A percentile compares a stretch with the other conserved stretches of the same genome.
These are phyloP conservation scores for Malassezia japonica DNA, from an alignment of 1,284 basidiomycete genomes.

Conservation along the genomic window DNA sequence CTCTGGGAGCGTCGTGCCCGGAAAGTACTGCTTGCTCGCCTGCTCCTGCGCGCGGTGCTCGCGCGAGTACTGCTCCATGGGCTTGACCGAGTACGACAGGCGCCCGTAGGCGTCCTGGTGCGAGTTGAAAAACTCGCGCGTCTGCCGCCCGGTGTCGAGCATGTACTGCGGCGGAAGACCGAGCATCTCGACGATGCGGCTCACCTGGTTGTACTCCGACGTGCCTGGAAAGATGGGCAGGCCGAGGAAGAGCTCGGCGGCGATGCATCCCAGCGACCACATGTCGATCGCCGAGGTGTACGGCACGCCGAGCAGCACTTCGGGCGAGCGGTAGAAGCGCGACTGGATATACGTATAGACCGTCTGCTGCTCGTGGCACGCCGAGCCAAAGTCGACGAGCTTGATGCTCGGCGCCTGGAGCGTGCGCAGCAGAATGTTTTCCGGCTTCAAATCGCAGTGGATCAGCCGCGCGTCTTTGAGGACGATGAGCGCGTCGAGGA, in stretches of 20 bases:
- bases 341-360: conserved; percentile 99
- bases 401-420: conserved; percentile 97
- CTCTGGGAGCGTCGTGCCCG: conserved; percentile 81
- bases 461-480: conserved; percentile 91
- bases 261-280: conserved; percentile 92
- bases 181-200: conserved; percentile 93
- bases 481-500: conserved; percentile 81
- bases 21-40: conserved; percentile 97
- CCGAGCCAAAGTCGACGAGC: conserved; percentile 97
- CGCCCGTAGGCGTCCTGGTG: conserved; percentile 71
- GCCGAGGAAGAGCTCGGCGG: conserved; percentile 92
- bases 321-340: conserved; percentile 93
- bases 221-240: conserved; percentile 94
- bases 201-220: conserved; percentile 96
- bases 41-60: conserved; percentile 93
- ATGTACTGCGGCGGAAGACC: conserved; percentile 83
- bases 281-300: conserved; percentile 91
- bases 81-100: conserved; percentile 81
- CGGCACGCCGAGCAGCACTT: conserved; percentile 86
- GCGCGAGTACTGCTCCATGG: conserved; percentile 83
- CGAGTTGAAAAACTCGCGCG: conserved; percentile 79
- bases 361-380: conserved; percentile 95
- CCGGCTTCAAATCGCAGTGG: conserved; percentile 89
- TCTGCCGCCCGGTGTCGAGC: conserved; percentile 93
- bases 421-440: conserved; percentile 52